A percentile compares a stretch with the other conserved stretches of the same genome.
phyloP scores from a whole-genome alignment of 2,329 filamentous ascomycete genomes.

The Dryadomyces quercivorus region DNA sequence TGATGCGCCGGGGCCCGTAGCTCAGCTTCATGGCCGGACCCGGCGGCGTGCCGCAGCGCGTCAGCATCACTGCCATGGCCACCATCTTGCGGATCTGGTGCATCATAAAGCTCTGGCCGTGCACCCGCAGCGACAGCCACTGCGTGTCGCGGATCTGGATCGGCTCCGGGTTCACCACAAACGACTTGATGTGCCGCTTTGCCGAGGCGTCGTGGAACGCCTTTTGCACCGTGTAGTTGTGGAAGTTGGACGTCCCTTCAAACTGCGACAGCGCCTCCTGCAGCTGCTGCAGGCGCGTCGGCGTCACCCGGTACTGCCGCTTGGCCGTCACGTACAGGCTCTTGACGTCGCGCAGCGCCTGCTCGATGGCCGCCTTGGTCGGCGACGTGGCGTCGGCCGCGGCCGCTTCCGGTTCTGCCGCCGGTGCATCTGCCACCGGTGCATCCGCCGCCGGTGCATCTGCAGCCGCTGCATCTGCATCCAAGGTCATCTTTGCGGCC shows the following conservation, averaged over 20 bases:
- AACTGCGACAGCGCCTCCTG: slow-evolving; percentile 66
- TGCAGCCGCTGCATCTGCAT: background rate
- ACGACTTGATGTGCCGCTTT: slow-evolving; percentile 86
- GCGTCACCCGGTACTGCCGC: slow-evolving; percentile 69
- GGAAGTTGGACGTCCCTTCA: slow-evolving; percentile 78
- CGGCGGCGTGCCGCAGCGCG: slow-evolving; percentile 71
- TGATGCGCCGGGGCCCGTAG: slow-evolving; percentile 60
- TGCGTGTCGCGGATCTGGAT: slow-evolving; percentile 84
- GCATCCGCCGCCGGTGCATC: background rate
- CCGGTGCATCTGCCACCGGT: too few species aligned
- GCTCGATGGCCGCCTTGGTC: slow-evolving; percentile 34
- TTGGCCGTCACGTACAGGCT: slow-evolving; percentile 72
- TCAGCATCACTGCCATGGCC: slow-evolving; percentile 73
- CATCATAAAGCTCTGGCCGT: slow-evolving; percentile 99
- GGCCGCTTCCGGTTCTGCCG: slow-evolving; percentile 6
- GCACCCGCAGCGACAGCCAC: slow-evolving; percentile 91
- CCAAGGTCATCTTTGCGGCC: background rate
- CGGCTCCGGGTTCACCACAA: slow-evolving; percentile 62
- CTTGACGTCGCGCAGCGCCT: slow-evolving; percentile 63
- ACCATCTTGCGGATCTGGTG: slow-evolving; percentile 99
- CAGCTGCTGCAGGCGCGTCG: slow-evolving; percentile 58
- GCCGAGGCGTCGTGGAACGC: slow-evolving; percentile 66
- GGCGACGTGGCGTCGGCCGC: background rate
- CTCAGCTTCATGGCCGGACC: slow-evolving; percentile 59
- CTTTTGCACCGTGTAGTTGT: slow-evolving; percentile 97